Percentiles rank a stretch among this genome's conserved stretches.
Conservation (phyloP, 768 basidiomycete genomes). For the Trametes meyenii region DNA sequence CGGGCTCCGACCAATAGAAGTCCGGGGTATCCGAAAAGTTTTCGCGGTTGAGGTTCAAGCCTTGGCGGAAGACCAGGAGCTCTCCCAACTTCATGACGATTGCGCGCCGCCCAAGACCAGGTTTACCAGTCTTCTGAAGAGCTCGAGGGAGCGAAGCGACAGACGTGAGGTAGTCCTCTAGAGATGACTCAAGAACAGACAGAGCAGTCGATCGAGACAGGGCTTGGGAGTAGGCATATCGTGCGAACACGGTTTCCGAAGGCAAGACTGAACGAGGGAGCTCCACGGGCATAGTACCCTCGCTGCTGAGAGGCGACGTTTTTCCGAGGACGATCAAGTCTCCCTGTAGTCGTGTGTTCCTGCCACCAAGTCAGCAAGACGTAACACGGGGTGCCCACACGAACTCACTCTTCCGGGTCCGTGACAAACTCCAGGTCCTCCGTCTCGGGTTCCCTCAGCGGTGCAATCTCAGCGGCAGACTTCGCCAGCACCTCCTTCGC, state of each 20-base stretch:
- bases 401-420: conserved; percentile 83
- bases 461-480: conserved; percentile 61
- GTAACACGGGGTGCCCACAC: conserved; percentile 5
- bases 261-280: conserved; percentile 60
- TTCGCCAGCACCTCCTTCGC: conserved; percentile 60
- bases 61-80: conserved; percentile 90
- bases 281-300: conserved; percentile 46
- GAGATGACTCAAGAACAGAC: conserved; percentile 81
- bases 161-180: conserved; percentile 82
- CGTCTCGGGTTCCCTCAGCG: conserved; percentile 72
- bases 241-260: conserved; percentile 73
- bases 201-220: conserved; percentile 87
- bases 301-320: conserved; percentile 58
- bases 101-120: conserved; percentile 76
- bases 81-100: conserved; percentile 93
- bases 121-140: conserved; percentile 78
- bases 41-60: conserved; percentile 85
- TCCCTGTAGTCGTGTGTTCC: conserved; percentile 85
- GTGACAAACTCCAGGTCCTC: conserved; percentile 93
- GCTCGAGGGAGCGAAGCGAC: conserved; percentile 80
- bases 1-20: conserved; percentile 94
- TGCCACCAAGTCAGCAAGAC: conserved; percentile 34
- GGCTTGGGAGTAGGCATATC: conserved; percentile 91
- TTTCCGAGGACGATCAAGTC: conserved; percentile 90
- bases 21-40: conserved; percentile 90